Conservation (phyloP, 2,329 filamentous ascomycete species). For the Pseudopithomyces maydicus region DNA sequence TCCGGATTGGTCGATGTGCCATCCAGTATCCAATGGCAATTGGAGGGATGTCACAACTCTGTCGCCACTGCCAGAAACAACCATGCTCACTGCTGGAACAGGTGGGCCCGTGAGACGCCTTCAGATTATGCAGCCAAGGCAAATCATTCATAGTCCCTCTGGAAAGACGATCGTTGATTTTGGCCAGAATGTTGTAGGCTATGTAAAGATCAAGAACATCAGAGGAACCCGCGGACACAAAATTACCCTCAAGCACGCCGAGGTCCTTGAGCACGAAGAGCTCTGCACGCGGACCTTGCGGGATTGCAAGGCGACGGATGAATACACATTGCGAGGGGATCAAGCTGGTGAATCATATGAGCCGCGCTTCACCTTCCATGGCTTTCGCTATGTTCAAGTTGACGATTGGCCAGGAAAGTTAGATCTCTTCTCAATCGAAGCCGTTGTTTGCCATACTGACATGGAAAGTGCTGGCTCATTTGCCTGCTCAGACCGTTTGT, state of each 20-base stretch:
- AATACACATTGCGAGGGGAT: slow-evolving; percentile 6
- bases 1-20: slow-evolving; percentile 20
- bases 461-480: slow-evolving; percentile 1
- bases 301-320: slow-evolving; percentile 49
- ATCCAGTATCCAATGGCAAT: slow-evolving; percentile 21
- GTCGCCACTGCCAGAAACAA: slow-evolving; percentile 21
- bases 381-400: slow-evolving; percentile 59
- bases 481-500: neutral
- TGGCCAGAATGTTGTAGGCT: slow-evolving; percentile 64
- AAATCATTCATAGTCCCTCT: slow-evolving; percentile 36
- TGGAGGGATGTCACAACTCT: slow-evolving; percentile 31
- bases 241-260: slow-evolving; percentile 59
- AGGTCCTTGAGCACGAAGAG: slow-evolving; percentile 59
- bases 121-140: slow-evolving; percentile 31
- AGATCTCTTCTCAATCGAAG: neutral
- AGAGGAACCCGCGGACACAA: slow-evolving; percentile 44
- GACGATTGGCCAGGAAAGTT: slow-evolving; percentile 43
- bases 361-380: slow-evolving; percentile 59
- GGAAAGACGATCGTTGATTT: slow-evolving; percentile 61
- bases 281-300: slow-evolving; percentile 52
- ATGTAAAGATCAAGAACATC: slow-evolving; percentile 47
- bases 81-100: slow-evolving; percentile 36
- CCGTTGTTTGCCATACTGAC: neutral
- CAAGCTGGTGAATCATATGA: slow-evolving; percentile 41
- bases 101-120: slow-evolving; percentile 52